Evolutionary conservation across 345 rosid genomes (phyloP).

Genomic region (Schrenkiella parvula): DNA sequence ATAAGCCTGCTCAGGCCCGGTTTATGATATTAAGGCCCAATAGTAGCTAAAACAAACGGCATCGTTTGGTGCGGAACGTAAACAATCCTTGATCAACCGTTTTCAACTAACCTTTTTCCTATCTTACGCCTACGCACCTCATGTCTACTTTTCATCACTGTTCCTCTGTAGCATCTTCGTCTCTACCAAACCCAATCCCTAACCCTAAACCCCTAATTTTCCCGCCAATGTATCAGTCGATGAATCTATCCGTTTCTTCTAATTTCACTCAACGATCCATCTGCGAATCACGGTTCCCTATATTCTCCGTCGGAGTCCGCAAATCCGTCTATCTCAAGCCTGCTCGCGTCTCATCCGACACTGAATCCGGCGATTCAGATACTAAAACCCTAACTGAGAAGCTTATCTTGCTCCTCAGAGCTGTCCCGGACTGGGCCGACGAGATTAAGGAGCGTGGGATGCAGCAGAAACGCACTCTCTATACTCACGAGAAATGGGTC

Average conservation of each 20-base stretch:
- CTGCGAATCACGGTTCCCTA: slow-evolving; percentile 27
- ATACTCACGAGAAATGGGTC: slow-evolving; percentile 76
- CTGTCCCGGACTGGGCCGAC: slow-evolving; percentile 89
- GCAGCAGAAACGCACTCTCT: slow-evolving; percentile 62
- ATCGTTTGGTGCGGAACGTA: neutral
- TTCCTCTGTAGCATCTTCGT: slow-evolving; percentile 10
- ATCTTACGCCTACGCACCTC: slow-evolving; percentile 17
- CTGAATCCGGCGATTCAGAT: slow-evolving; percentile 5
- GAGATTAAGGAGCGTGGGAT: slow-evolving; percentile 73
- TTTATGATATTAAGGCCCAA: neutral
- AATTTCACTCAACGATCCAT: slow-evolving; percentile 33
- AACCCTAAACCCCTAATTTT: slow-evolving; percentile 34
- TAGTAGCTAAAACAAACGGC: neutral
- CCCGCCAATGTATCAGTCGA: slow-evolving; percentile 44
- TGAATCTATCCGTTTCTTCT: slow-evolving; percentile 40
- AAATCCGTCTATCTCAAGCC: slow-evolving; percentile 25
- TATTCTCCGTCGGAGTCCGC: slow-evolving; percentile 29
- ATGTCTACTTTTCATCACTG: neutral
- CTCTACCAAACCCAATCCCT: slow-evolving; percentile 20
- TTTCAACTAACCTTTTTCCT: slow-evolving; percentile 7
- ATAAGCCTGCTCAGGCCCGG: neutral
- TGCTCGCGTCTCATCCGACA: slow-evolving; percentile 28
- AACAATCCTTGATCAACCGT: slow-evolving; percentile 22
- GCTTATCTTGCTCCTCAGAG: slow-evolving; percentile 38
- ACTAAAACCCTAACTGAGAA: neutral